Base-by-base conservation (phyloP, 768 basidiomycete genomes). In the Amanita jacksonii region DNA sequence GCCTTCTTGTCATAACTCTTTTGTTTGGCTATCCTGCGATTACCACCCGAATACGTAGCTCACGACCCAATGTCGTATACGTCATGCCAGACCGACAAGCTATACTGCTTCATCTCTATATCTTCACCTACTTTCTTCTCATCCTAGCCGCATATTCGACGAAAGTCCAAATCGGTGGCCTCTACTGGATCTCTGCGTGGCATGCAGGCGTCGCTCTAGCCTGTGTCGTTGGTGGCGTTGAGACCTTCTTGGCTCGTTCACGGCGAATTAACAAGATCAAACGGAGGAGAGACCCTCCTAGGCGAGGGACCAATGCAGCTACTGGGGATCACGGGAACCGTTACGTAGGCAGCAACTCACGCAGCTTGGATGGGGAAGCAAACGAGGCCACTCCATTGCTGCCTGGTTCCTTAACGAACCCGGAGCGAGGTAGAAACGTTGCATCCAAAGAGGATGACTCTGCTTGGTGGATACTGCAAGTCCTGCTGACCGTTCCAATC, bases 151-250 rank as follows among this genome's bases (percentile, higher is more conserved):
- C 77, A 0, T 47, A 70, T 15, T 58, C 66, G 76, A 27, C 67
- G 63, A 16, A 58, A 56, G 4, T 47, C 63, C 2, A 64, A 12
- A 51, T 82, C 5, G 77, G 75, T 1, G 71, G 76, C 4, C 59
- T 73, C 10, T 85, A 83, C 53, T 69, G 77, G 50, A 51, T 79
- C 23, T 76, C 71, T 0, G 64, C 65, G 3, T 80, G 77, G 73
- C 73, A 81, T 45, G 53, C 57, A 0, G 64, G 65, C 19, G 59
- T 69, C 3, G 64, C 70, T 35, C 46, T 73, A 1, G 75, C 65
- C 1, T 58, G 67, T 19, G 41, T 67, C 1, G 40, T 74, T 8
- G 62, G 57, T 3, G 59, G 62, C 3, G 43, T 65, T 9, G 74
- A 69, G 52, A 64, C 30, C 40, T 56, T 13, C 23, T 38, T 18